phyloP scores from a whole-genome alignment of 2,329 filamentous ascomycete species.

The Arthroderma uncinatum region DNA sequence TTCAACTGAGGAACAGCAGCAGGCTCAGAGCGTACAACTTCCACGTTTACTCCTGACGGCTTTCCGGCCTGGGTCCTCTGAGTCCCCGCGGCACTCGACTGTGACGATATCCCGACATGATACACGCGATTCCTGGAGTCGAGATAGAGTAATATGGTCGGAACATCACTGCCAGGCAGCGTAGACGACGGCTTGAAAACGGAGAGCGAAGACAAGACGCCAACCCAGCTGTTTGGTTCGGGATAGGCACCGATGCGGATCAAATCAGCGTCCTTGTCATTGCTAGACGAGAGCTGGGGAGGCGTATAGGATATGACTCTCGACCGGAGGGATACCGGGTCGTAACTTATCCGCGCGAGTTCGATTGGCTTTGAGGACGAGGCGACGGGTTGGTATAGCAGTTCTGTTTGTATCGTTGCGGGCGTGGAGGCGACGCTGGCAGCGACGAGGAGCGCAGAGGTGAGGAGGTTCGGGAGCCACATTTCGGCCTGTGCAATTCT shows the following conservation, averaged over 20 bases:
- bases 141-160: conserved; percentile 31
- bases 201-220: conserved; percentile 30
- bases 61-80: background rate
- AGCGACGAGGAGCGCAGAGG: conserved; percentile 17
- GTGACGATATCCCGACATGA: conserved; percentile 27
- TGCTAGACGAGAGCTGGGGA: conserved; percentile 17
- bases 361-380: conserved; percentile 23
- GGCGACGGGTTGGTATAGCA: conserved; percentile 30
- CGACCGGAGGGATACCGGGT: conserved; percentile 27
- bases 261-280: conserved; percentile 32
- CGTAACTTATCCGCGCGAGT: conserved; percentile 34
- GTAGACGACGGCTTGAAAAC: conserved; percentile 10
- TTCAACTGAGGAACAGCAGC: conserved; percentile 32
- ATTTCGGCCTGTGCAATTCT: conserved; percentile 9
- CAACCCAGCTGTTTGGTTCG: conserved; percentile 30
- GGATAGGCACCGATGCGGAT: conserved; percentile 44
- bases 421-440: conserved; percentile 14
- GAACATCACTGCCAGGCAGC: conserved; percentile 17
- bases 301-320: conserved; percentile 31
- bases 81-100: background rate
- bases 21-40: conserved; percentile 24
- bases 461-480: conserved; percentile 10
- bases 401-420: conserved; percentile 21
- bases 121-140: conserved; percentile 29
- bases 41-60: conserved; percentile 20